Evolutionary conservation across 371 early-diverging fungal species (phyloP).

Genomic region (Circinella minor): DNA sequence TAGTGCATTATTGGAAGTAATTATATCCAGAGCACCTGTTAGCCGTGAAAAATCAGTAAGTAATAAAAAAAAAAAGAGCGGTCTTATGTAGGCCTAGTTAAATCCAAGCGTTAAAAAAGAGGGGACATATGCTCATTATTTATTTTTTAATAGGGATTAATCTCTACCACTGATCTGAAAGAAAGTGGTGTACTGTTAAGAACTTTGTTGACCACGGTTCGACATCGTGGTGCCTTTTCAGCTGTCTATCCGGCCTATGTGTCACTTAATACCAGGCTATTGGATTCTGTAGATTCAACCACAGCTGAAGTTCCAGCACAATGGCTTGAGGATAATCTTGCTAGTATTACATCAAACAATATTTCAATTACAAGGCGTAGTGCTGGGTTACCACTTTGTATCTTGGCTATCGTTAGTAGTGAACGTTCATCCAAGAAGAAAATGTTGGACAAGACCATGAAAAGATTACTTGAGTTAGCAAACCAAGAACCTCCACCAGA

Average conservation of each 20-base stretch:
- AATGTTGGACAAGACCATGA: slow-evolving; percentile 70
- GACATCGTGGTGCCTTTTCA: slow-evolving; percentile 93
- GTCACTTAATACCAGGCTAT: slow-evolving; percentile 68
- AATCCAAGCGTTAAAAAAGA: no score
- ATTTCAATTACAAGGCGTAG: slow-evolving; percentile 94
- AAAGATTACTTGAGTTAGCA: slow-evolving; percentile 70
- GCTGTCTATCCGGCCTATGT: slow-evolving; percentile 85
- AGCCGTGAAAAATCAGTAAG: slow-evolving; percentile 16
- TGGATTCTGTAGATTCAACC: slow-evolving; percentile 52
- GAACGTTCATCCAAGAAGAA: slow-evolving; percentile 68
- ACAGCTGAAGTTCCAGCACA: slow-evolving; percentile 57
- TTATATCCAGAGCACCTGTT: slow-evolving; percentile 42
- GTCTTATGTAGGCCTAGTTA: not conserved
- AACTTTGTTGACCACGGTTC: slow-evolving; percentile 70
- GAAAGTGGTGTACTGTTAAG: slow-evolving; percentile 66
- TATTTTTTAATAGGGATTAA: slow-evolving; percentile 1
- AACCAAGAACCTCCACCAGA: slow-evolving; percentile 46
- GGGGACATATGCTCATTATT: no score
- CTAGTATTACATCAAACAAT: slow-evolving; percentile 55
- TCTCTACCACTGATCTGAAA: slow-evolving; percentile 34
- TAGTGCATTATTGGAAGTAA: slow-evolving; percentile 47
- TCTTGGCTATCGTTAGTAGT: slow-evolving; percentile 83
- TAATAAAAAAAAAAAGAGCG: not conserved
- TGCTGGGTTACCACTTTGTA: slow-evolving; percentile 89
- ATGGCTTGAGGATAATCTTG: slow-evolving; percentile 69